Base-by-base conservation (phyloP, 345 rosid species). In the Melaleuca alternifolia region DNA sequence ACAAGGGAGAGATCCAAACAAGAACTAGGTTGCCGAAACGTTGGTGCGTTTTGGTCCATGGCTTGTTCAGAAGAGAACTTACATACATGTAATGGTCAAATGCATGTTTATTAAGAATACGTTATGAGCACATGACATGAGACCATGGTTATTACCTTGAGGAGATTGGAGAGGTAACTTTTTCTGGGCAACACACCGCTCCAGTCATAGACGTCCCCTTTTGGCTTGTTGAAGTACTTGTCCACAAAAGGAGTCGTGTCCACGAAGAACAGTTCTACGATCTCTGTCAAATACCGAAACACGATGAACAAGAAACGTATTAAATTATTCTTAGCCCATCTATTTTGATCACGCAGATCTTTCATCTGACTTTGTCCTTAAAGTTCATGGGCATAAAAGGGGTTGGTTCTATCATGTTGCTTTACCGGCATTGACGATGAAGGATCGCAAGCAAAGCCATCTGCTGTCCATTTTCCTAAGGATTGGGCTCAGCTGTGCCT, bases 391-490 rank as follows among this genome's bases (percentile, higher is more conserved):
- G 79, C 46, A 33, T 33, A 65, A 33, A 65, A 33, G 20, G 79
- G 46, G 41, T 41, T 41, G 24, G 79, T 33, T 8, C 46, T 62
- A 33, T 65, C 46, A 20, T 15, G 53, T 51, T 4, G 51, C 50
- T 44, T 57, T 91, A 91, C 95, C 95, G 28, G 96, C 86, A 37
- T 92, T 46, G 23, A 94, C 87, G 62, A 90, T 83, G 87, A 89
- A 93, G 62, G 94, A 93, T 90, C 92, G 89, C 85, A 87, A 79
- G 87, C 96, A 94, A 86, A 92, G 89, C 96, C 96, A 94, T 87
- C 93, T 88, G 76, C 82, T 61, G 76, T 94, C 96, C 30, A 88
- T 77, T 65, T 82, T 65, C 57, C 81, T 86, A 13, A 94, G 94
- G 79, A 87, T 81, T n/a, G 91, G 92, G 85, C 94, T 93, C 61